These are phyloP conservation scores for Stylosanthes scabra DNA, from an alignment of 331 rosid genomes.

Conservation along the genomic window DNA sequence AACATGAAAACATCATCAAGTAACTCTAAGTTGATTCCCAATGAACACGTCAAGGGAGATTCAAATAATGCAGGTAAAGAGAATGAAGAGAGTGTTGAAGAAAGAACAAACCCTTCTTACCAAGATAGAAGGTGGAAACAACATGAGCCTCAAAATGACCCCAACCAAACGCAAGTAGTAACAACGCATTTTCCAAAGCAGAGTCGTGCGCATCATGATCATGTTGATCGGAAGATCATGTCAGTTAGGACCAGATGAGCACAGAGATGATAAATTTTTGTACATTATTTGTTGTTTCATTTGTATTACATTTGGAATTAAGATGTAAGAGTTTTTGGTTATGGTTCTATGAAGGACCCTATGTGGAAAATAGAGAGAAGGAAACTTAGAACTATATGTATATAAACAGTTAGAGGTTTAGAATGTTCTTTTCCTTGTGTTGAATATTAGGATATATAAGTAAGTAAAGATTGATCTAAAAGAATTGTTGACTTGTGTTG, in stretches of 20 bases:
- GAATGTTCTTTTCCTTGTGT: too few species aligned
- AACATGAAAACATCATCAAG: not conserved
- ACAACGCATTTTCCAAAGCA: slow-evolving; percentile 20
- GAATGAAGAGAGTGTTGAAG: slow-evolving; percentile 36
- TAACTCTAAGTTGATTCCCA: slow-evolving; percentile 18
- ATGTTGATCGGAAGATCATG: slow-evolving; percentile 37
- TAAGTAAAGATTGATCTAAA: slow-evolving; percentile 35
- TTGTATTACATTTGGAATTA: too few species aligned
- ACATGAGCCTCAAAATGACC: slow-evolving; percentile 43
- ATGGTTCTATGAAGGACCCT: too few species aligned
- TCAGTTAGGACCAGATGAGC: slow-evolving; percentile 40
- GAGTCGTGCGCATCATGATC: slow-evolving; percentile 7
- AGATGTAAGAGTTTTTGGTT: too few species aligned
- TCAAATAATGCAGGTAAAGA: slow-evolving; percentile 24
- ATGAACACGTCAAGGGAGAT: slow-evolving; percentile 25
- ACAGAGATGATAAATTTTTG: not conserved
- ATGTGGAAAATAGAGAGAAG: too few species aligned
- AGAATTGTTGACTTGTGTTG: slow-evolving; percentile 28
- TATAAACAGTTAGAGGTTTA: too few species aligned
- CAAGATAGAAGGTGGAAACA: slow-evolving; percentile 38
- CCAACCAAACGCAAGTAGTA: slow-evolving; percentile 1
- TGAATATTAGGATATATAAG: not conserved
- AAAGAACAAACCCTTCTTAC: slow-evolving; percentile 30
- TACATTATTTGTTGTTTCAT: too few species aligned
- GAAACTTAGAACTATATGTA: too few species aligned